These are phyloP conservation scores for Aphanomyces astaci DNA, from an alignment of 352 stramenopile species.

Conservation along the genomic window DNA sequence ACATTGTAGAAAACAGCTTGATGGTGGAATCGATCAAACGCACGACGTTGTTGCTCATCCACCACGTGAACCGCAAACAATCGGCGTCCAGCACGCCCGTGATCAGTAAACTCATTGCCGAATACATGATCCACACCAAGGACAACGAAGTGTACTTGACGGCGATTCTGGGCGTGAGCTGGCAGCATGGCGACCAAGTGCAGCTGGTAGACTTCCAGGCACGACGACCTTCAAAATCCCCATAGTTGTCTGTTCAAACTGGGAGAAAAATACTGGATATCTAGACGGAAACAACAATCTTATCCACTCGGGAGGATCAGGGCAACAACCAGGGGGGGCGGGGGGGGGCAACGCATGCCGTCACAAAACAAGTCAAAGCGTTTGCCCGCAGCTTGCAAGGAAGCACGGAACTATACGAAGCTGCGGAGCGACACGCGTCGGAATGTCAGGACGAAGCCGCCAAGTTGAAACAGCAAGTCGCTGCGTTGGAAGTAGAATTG, in stretches of 20 bases:
- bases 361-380: background rate
- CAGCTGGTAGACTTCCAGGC: background rate
- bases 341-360: too few species aligned
- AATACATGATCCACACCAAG: conserved; percentile 23
- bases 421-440: conserved; percentile 9
- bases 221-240: too few species aligned
- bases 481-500: background rate
- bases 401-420: conserved; percentile 6
- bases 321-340: too few species aligned
- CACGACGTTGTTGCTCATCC: conserved; percentile 9
- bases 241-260: too few species aligned
- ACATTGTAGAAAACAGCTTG: conserved; percentile 16
- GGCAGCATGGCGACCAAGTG: conserved; percentile 21
- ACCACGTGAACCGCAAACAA: conserved; percentile 16
- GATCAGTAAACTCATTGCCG: conserved; percentile 9
- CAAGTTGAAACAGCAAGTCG: conserved; percentile 7
- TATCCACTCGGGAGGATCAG: too few species aligned
- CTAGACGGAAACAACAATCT: too few species aligned
- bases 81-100: conserved; percentile 11
- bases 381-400: conserved; percentile 18
- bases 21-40: conserved; percentile 14
- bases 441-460: background rate
- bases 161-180: conserved; percentile 17
- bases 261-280: too few species aligned
- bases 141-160: conserved; percentile 17